Conservation (phyloP, 306 rosid genomes). For the Lupinus albus region DNA sequence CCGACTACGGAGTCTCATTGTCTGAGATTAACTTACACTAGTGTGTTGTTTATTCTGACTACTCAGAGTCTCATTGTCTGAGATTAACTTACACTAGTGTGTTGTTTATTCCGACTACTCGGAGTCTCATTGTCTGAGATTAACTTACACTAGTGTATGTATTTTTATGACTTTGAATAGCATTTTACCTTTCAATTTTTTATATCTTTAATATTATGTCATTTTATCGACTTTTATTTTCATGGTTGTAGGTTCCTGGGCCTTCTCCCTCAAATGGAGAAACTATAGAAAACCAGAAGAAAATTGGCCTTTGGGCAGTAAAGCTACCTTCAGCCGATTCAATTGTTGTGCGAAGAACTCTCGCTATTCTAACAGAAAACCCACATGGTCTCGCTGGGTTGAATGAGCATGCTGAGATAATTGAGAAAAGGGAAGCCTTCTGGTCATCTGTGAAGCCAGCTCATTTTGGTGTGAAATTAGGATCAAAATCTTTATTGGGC, state of each 20-base stretch:
- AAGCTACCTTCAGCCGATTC: conserved; percentile 89
- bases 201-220: not conserved
- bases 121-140: conserved; percentile 2
- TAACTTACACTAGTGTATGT: conserved; percentile 12
- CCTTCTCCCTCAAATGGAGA: conserved; percentile 65
- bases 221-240: conserved; percentile 11
- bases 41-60: too few species aligned
- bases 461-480: conserved; percentile 84
- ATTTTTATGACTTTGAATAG: conserved; percentile 2
- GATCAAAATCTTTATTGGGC: conserved; percentile 65
- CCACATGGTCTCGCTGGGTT: conserved; percentile 71
- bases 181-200: conserved; percentile 1
- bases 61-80: too few species aligned
- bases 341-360: conserved; percentile 74
- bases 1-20: too few species aligned
- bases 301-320: conserved; percentile 71
- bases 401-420: conserved; percentile 55
- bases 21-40: too few species aligned
- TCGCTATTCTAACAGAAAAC: conserved; percentile 59
- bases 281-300: conserved; percentile 71
- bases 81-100: too few species aligned
- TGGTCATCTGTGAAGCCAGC: conserved; percentile 86
- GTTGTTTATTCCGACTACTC: not conserved
- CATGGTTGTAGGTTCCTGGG: conserved; percentile 71
- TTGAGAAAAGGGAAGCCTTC: conserved; percentile 61